Evolutionary conservation across 140 eudicot genomes (phyloP), one percentile per base, ranked within the genome.

Genomic region (Ambrosia hybrid): DNA sequence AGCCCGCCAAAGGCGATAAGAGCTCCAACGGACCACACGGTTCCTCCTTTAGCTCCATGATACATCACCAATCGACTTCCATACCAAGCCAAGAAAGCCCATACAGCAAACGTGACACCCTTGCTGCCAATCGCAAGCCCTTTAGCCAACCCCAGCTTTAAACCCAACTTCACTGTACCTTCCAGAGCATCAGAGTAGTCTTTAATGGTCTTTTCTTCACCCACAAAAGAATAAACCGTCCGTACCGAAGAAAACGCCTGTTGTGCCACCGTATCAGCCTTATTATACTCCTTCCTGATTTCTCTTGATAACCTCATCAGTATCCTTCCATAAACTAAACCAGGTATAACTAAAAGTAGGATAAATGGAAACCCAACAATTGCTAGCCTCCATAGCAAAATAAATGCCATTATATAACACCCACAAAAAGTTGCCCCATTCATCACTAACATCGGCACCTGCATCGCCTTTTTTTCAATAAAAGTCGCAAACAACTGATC

Each of bases 21-120:
- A 67, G 90, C 87, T 5, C 96, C 96, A 53, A 87, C 98, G 0
- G 86, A 90, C 63, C 85, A 92, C 58, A 87, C 92, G 0, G 95
- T 89, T 46, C 98, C 98, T 17, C 98, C 98, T 11, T 74, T 36
- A 60, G 87, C 92, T 21, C 90, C 86, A 75, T 89, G 84, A 81
- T 85, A 85, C 91, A 92, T 89, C 46, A 92, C 92, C 84, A 92
- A n/a, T 76, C 90, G 63, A 52, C 98, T 89, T 17, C 98, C 98
- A 49, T 85, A 89, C 79, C 87, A 92, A 9, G 83, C 64, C 84
- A 87, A 45, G 71, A 89, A 87, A 2, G 96, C 71, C 94, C 91
- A 89, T 14, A 89, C 87, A 0, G 94, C 94, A 55, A 82, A 89
- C 0, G 73, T 82, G 17, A 89, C 62, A 33, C 91, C 89, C 4